Evolutionary conservation across 257 asterid species (phyloP).

Genomic region (Salvia hispanica): DNA sequence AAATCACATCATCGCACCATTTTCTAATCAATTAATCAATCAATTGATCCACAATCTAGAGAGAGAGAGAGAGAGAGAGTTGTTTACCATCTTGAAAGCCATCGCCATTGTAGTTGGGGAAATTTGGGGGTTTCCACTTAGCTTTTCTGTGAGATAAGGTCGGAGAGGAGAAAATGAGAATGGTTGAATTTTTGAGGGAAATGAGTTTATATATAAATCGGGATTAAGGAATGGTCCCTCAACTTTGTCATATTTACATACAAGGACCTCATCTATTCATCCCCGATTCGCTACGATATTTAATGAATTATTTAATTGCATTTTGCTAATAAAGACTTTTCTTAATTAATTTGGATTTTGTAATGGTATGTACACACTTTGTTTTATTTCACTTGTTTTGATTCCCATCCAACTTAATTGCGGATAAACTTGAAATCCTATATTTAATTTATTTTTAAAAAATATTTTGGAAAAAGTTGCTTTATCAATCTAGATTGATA

Average conservation of each 20-base stretch:
- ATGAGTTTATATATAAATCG: slow-evolving; percentile 30
- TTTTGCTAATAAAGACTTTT: background rate
- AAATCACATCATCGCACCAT: background rate
- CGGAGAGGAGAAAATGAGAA: background rate
- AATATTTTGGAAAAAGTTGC: too few relatives aligned
- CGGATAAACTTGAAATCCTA: too few relatives aligned
- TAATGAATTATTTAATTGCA: background rate
- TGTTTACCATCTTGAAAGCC: slow-evolving; percentile 92
- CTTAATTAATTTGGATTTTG: background rate
- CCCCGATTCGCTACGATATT: too few relatives aligned
- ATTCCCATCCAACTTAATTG: background rate
- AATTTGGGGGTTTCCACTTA: slow-evolving; percentile 19
- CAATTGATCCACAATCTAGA: too few relatives aligned
- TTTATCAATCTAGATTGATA: too few relatives aligned
- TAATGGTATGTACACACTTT: background rate
- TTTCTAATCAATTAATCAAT: too few relatives aligned
- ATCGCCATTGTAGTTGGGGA: slow-evolving; percentile 65
- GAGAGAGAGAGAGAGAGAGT: background rate
- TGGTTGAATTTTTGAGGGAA: slow-evolving; percentile 30
- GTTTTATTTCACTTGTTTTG: background rate
- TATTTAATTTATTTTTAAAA: too few relatives aligned
- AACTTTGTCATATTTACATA: slow-evolving; percentile 39
- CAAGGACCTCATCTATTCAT: slow-evolving; percentile 20
- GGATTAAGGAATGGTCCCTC: slow-evolving; percentile 42
- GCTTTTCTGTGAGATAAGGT: slow-evolving; percentile 11